Conservation (phyloP, 768 basidiomycete species). For the Kwoniella sp. region DNA sequence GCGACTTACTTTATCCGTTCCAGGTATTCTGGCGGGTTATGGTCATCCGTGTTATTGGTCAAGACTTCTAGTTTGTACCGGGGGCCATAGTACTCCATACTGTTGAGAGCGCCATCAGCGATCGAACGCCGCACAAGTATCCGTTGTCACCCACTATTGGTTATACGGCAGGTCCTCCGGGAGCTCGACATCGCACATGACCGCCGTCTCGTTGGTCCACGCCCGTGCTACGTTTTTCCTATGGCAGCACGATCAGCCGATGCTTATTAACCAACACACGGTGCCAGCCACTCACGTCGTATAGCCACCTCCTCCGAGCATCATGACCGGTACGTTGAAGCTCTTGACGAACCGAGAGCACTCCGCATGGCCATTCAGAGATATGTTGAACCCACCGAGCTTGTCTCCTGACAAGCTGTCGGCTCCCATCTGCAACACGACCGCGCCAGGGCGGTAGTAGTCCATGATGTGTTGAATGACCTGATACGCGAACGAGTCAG, state of each 20-base stretch:
- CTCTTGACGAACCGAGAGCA: constrained; percentile 81
- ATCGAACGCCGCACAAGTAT: background rate
- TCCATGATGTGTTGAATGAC: constrained; percentile 80
- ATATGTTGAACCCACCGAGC: constrained; percentile 90
- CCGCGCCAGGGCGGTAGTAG: constrained; percentile 77
- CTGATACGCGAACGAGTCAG: constrained; percentile 52
- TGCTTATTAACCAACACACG: background rate
- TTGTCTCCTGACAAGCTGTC: constrained; percentile 95
- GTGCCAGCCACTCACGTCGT: constrained; percentile 57
- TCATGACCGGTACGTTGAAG: constrained; percentile 77
- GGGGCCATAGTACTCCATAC: constrained; percentile 97
- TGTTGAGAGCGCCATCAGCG: constrained; percentile 42
- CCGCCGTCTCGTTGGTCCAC: constrained; percentile 96
- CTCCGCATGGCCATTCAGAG: constrained; percentile 85
- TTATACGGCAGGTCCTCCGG: constrained; percentile 50
- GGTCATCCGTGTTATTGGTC: constrained; percentile 89
- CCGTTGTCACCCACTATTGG: constrained; percentile 44
- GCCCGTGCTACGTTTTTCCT: constrained; percentile 84
- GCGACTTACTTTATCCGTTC: constrained; percentile 70
- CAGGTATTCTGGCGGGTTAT: constrained; percentile 76
- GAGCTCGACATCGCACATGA: constrained; percentile 80
- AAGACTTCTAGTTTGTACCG: constrained; percentile 87
- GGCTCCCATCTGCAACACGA: constrained; percentile 91
- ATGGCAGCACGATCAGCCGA: background rate
- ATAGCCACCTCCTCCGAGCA: constrained; percentile 94